Conservation (phyloP, 768 basidiomycete genomes). For the Cystofilobasidium capitatum region DNA sequence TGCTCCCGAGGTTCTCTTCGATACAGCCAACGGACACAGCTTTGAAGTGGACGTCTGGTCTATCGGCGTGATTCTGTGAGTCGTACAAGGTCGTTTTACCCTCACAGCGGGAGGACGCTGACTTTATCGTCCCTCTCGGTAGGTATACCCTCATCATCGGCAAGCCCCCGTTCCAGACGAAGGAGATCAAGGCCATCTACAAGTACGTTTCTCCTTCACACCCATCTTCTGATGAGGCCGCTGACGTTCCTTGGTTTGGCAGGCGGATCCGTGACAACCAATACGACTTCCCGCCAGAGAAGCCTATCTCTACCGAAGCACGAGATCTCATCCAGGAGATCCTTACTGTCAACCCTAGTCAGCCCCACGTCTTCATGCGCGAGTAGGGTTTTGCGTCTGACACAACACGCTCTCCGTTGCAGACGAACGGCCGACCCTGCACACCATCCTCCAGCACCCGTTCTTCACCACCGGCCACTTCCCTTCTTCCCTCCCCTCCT, state of each 20-base stretch:
- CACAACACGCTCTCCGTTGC: neutral
- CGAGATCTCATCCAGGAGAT: constrained; percentile 72
- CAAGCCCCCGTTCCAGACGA: constrained; percentile 96
- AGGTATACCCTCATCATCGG: constrained; percentile 84
- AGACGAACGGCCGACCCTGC: constrained; percentile 66
- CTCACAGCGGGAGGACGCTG: too few species aligned
- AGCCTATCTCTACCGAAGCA: constrained; percentile 58
- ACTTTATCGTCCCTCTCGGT: neutral
- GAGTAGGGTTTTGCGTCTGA: neutral
- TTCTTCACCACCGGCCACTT: constrained; percentile 78
- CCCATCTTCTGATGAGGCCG: constrained; percentile 15
- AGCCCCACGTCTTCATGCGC: constrained; percentile 16
- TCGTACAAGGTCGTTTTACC: neutral
- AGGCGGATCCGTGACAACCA: constrained; percentile 88
- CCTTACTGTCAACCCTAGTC: constrained; percentile 66
- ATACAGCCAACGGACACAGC: constrained; percentile 89
- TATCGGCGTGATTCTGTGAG: constrained; percentile 77
- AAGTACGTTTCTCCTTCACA: constrained; percentile 47
- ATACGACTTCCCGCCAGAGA: constrained; percentile 80
- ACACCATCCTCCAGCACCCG: constrained; percentile 69
- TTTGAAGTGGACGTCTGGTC: constrained; percentile 99
- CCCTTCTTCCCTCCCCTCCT: constrained; percentile 67
- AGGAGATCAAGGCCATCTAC: constrained; percentile 94
- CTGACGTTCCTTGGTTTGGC: neutral
- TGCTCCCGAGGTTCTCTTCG: constrained; percentile 92